Percentiles rank a stretch among this genome's conserved stretches.
Conservation (phyloP, 2,329 filamentous ascomycete species). For the Cercospora janseana region DNA sequence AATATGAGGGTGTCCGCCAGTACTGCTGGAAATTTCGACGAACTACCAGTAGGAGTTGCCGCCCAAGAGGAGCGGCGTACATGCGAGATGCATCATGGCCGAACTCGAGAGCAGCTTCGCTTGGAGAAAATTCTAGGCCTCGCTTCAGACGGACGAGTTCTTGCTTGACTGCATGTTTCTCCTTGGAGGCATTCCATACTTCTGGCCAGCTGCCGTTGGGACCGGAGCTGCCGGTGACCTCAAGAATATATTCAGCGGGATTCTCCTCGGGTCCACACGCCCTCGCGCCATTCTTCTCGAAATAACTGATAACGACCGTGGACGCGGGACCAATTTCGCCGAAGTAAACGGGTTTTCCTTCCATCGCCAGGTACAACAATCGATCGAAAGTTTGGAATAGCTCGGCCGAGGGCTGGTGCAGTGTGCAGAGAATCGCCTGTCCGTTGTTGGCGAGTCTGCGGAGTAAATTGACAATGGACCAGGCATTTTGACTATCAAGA, state of each 20-base stretch:
- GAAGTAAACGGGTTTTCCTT: conserved; percentile 49
- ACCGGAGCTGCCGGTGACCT: conserved; percentile 40
- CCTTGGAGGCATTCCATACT: conserved; percentile 41
- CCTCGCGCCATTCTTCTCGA: conserved; percentile 62
- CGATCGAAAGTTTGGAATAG: conserved; percentile 49
- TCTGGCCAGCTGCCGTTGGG: conserved; percentile 41
- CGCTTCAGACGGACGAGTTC: conserved; percentile 44
- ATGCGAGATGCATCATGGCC: conserved; percentile 41
- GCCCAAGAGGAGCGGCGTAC: conserved; percentile 41
- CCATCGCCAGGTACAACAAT: conserved; percentile 45
- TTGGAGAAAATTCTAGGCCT: conserved; percentile 33
- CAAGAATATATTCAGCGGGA: conserved; percentile 73
- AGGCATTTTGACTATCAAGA: conserved; percentile 63
- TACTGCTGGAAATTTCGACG: conserved; percentile 46
- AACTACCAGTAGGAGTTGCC: conserved; percentile 40
- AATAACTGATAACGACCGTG: conserved; percentile 48
- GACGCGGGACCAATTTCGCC: conserved; percentile 48
- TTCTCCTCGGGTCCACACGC: conserved; percentile 59
- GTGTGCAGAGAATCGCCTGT: conserved; percentile 49
- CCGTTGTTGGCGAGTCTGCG: conserved; percentile 57
- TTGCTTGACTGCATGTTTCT: conserved; percentile 36
- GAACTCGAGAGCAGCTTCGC: conserved; percentile 35
- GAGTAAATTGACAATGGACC: conserved; percentile 62
- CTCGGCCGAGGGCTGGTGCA: conserved; percentile 47
- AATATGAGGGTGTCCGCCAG: conserved; percentile 47